Conservation (phyloP, 2,329 filamentous ascomycete species). For the Chaetomium strumarium region DNA sequence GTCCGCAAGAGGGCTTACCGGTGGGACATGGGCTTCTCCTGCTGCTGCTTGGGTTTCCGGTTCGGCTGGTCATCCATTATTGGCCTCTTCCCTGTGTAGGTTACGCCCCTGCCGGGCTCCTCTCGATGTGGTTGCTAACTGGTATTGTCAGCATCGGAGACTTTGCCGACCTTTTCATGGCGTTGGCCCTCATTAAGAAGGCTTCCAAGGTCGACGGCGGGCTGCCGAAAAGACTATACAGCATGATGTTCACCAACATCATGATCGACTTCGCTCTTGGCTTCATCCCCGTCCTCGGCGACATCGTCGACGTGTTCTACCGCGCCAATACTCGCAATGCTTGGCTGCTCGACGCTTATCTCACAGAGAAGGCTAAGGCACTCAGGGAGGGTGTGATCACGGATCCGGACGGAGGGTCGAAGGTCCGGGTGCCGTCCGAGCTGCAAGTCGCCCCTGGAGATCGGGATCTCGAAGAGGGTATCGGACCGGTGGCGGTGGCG, state of each 20-base stretch:
- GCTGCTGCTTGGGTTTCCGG: slow-evolving; percentile 71
- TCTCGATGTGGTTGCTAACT: slow-evolving; percentile 16
- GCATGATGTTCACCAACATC: slow-evolving; percentile 78
- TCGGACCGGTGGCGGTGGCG: neutral
- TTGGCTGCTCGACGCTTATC: slow-evolving; percentile 49
- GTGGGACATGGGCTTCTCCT: slow-evolving; percentile 71
- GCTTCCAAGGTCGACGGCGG: slow-evolving; percentile 72
- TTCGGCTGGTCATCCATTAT: slow-evolving; percentile 90
- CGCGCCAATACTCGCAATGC: slow-evolving; percentile 74
- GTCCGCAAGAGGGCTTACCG: slow-evolving; percentile 81
- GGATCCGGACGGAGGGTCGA: slow-evolving; percentile 35
- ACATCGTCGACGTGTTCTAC: slow-evolving; percentile 65
- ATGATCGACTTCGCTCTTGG: slow-evolving; percentile 67
- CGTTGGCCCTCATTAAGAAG: slow-evolving; percentile 66
- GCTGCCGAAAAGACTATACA: slow-evolving; percentile 54
- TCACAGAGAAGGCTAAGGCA: slow-evolving; percentile 62
- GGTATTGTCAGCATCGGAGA: slow-evolving; percentile 60
- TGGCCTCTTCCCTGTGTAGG: slow-evolving; percentile 74
- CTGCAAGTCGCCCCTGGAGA: neutral
- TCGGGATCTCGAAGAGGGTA: slow-evolving; percentile 14
- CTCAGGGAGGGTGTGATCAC: slow-evolving; percentile 28
- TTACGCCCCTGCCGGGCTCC: neutral
- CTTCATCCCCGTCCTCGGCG: slow-evolving; percentile 69
- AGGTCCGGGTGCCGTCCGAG: neutral
- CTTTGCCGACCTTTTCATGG: slow-evolving; percentile 64